Conservation (phyloP, 371 early-diverging fungal genomes). For the Syncephalis plumigaleata region DNA sequence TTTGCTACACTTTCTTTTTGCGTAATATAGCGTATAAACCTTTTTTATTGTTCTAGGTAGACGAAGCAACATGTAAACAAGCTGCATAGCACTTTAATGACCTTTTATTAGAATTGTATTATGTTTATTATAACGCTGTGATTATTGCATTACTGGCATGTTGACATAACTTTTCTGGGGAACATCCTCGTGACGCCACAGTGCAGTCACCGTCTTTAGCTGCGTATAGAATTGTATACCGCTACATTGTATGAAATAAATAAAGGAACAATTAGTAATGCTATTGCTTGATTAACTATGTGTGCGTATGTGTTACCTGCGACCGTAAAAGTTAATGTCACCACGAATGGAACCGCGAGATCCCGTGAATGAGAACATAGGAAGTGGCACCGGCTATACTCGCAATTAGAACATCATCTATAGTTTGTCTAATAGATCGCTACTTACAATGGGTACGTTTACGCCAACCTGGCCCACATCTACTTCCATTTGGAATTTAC, state of each 20-base stretch:
- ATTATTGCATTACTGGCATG: slow-evolving; percentile 54
- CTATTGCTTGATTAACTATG: background rate
- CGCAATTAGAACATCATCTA: background rate
- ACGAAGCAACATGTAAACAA: no score
- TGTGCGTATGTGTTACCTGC: background rate
- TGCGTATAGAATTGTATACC: slow-evolving; percentile 82
- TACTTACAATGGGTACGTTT: slow-evolving; percentile 20
- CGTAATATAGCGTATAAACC: no score
- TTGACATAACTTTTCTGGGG: slow-evolving; percentile 38
- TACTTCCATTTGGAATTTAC: slow-evolving; percentile 76
- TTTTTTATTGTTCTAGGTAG: no score
- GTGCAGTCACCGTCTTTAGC: slow-evolving; percentile 85
- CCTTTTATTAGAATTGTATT: no score
- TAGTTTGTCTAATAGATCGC: background rate
- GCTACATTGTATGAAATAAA: slow-evolving; percentile 2
- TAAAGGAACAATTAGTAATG: slow-evolving; percentile 1
- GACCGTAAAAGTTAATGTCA: slow-evolving; percentile 89
- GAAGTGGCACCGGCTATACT: slow-evolving; percentile 75
- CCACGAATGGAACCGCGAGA: slow-evolving; percentile 83
- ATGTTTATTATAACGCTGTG: no score
- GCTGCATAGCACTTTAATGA: no score
- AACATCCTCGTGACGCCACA: slow-evolving; percentile 82
- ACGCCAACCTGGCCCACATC: slow-evolving; percentile 78
- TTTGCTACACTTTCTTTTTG: no score
- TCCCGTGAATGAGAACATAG: slow-evolving; percentile 96